Evolutionary conservation across 2,329 filamentous ascomycete species (phyloP), one percentile per base, ranked within the genome.

Genomic region (Curvularia sp.): DNA sequence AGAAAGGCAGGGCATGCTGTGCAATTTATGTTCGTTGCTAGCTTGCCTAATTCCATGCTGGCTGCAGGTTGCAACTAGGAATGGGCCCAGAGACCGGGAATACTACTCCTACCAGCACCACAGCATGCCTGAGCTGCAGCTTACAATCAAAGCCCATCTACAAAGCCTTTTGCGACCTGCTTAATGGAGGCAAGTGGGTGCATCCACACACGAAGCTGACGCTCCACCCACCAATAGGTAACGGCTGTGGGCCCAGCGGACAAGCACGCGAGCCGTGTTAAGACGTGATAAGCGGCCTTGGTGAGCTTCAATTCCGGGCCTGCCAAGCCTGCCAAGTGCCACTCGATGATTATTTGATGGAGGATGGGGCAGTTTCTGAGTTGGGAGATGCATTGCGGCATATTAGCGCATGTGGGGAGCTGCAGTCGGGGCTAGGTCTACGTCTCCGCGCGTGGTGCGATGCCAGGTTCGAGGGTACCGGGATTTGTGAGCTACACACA

Each of bases 211-310:
- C 55, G 58, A 57, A 42, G 28, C 53, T 47, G 51, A 52, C 41
- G 49, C 43, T 38, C 6, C 51, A 10, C 44, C 53, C 35, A 41
- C 65, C 65, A 68, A 67, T 68, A 24, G 22, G 3, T 4, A n/a
- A 47, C 38, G 39, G 51, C 33, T 35, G 41, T 35, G 35, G 44
- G 24, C 33, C 41, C 52, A 61, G 46, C 52, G 60, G 63, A 66
- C 62, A 50, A 58, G 51, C 57, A 55, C 55, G 60, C 53, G 43
- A 53, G 56, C 47, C 62, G 62, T 66, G 65, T 65, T 58, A 69
- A 69, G 67, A 64, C 63, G 57, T 67, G 67, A 67, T 69, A 69
- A 69, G 67, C 61, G 39, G 49, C 42, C 67, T 69, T 69, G 67
- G 67, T 65, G 60, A 51, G 60, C 66, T 69, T 67, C 53, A 26